Conservation (phyloP, 495 filamentous ascomycete genomes). For the Penicillium pancosmium region DNA sequence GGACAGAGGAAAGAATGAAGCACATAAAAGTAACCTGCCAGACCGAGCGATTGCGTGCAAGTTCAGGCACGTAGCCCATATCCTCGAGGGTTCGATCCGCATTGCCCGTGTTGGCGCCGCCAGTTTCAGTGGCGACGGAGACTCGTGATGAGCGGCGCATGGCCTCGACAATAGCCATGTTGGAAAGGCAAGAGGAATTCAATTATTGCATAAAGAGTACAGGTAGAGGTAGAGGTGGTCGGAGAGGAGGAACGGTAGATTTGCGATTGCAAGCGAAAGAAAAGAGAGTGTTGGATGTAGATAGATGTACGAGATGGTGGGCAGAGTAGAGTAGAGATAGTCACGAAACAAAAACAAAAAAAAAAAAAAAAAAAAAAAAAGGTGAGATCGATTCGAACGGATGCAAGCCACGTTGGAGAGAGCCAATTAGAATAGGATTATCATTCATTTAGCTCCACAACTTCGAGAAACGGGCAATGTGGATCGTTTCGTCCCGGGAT, state of each 20-base stretch:
- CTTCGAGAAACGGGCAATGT: conserved; percentile 3
- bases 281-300: background rate
- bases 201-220: background rate
- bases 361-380: conserved; percentile 10
- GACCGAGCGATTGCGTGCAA: conserved; percentile 56
- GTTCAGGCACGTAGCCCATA: conserved; percentile 59
- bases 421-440: background rate
- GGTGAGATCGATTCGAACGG: conserved; percentile 2
- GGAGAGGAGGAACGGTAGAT: background rate
- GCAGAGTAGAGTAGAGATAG: background rate
- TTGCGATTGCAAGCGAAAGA: background rate
- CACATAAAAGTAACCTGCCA: conserved; percentile 36
- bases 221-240: background rate
- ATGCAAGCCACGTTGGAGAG: conserved; percentile 1
- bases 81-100: conserved; percentile 31
- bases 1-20: conserved; percentile 54
- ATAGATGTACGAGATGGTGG: background rate
- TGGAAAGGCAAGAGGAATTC: conserved; percentile 4
- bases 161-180: conserved; percentile 17
- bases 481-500: conserved; percentile 1
- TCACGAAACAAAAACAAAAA: conserved; percentile 1
- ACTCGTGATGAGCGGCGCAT: conserved; percentile 23
- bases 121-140: conserved; percentile 19
- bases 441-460: background rate
- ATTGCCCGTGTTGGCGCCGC: conserved; percentile 19